phyloP scores from a whole-genome alignment of 108 stramenopile species.

The Cylindrotheca closterium region DNA sequence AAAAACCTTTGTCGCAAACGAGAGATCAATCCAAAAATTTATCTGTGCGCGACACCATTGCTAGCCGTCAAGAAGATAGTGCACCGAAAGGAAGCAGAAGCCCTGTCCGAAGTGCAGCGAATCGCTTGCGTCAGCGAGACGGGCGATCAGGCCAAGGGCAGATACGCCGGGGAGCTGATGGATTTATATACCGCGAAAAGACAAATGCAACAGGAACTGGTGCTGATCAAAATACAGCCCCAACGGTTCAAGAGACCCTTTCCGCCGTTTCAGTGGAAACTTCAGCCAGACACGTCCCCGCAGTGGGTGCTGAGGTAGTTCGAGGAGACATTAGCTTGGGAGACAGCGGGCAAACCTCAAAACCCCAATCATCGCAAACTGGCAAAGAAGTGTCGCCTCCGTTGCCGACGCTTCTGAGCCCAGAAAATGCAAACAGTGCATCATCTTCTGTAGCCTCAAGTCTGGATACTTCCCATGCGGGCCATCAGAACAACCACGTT shows the following conservation, averaged over 20 bases:
- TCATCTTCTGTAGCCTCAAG: constrained; percentile 84
- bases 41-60: constrained; percentile 26
- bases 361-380: constrained; percentile 7
- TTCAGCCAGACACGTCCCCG: constrained; percentile 10
- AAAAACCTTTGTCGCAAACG: neutral
- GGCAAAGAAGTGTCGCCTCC: constrained; percentile 44
- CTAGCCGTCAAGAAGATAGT: constrained; percentile 14
- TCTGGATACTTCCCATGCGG: constrained; percentile 74
- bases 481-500: constrained; percentile 45
- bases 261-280: constrained; percentile 42
- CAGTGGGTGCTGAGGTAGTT: constrained; percentile 16
- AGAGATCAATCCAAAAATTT: neutral
- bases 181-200: constrained; percentile 43
- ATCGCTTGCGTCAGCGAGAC: constrained; percentile 6
- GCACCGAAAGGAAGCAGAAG: neutral
- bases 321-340: constrained; percentile 31
- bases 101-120: constrained; percentile 2
- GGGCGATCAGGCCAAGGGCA: constrained; percentile 7
- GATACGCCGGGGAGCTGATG: constrained; percentile 6
- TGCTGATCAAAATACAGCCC: constrained; percentile 57
- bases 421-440: constrained; percentile 69
- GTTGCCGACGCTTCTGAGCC: constrained; percentile 67
- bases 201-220: constrained; percentile 12
- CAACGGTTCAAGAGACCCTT: constrained; percentile 57
- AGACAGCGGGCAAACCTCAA: constrained; percentile 19